phyloP scores from a whole-genome alignment of 768 basidiomycete genomes.

The Tubosaeta sp. region DNA sequence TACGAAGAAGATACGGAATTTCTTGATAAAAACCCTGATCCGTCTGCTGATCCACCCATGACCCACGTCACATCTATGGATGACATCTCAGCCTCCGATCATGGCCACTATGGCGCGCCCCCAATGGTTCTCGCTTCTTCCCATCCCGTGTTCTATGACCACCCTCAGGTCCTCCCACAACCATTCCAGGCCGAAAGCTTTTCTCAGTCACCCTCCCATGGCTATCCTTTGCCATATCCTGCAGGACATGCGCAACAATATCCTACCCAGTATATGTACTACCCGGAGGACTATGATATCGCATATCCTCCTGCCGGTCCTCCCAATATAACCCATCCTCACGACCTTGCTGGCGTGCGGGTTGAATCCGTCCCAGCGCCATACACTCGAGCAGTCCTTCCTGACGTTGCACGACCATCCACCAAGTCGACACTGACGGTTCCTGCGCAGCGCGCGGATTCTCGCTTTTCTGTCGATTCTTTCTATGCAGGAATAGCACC shows the following conservation, averaged over 20 bases:
- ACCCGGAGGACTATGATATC: conserved; percentile 17
- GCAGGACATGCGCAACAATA: conserved; percentile 11
- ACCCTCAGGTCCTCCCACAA: conserved; percentile 13
- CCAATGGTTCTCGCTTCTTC: conserved; percentile 16
- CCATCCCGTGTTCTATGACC: conserved; percentile 18
- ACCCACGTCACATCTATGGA: conserved; percentile 8
- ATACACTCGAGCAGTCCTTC: not conserved
- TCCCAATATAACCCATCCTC: conserved; percentile 15
- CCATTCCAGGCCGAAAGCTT: conserved; percentile 7
- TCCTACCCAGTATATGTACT: conserved; percentile 23
- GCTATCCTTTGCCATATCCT: conserved; percentile 1
- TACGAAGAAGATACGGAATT: conserved; percentile 29
- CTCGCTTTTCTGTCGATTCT: conserved; percentile 27
- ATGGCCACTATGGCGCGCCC: conserved; percentile 18
- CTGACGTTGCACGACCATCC: conserved; percentile 15
- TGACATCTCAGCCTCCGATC: conserved; percentile 18
- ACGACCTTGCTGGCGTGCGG: conserved; percentile 4
- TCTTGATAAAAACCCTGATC: conserved; percentile 20
- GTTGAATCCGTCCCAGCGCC: conserved; percentile 7
- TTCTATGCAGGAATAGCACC: conserved; percentile 23
- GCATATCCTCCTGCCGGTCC: conserved; percentile 24
- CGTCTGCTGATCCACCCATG: conserved; percentile 8
- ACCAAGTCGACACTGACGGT: not conserved
- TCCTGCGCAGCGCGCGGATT: conserved; percentile 7
- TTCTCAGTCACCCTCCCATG: not conserved